phyloP scores from a whole-genome alignment of 2,329 filamentous ascomycete species.

The Bipolaris sorokiniana region DNA sequence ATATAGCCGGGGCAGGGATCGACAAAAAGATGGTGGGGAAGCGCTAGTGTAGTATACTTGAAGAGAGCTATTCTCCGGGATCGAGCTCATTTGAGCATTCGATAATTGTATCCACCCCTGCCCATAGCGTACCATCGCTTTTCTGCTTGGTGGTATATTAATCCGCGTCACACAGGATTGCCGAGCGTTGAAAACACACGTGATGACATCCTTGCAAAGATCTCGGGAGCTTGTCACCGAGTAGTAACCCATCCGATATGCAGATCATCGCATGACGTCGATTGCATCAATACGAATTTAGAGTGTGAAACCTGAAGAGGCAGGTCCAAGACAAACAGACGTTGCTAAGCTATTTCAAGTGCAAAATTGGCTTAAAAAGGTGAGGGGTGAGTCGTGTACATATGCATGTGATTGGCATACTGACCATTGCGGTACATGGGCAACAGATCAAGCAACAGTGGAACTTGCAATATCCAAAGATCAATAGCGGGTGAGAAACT shows the following conservation, averaged over 20 bases:
- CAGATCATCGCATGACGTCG: neutral
- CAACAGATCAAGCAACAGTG: neutral
- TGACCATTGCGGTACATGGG: neutral
- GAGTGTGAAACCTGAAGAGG: neutral
- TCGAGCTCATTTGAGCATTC: conserved; percentile 18
- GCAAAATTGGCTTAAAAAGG: neutral
- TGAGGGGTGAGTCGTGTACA: neutral
- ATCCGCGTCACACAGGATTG: neutral
- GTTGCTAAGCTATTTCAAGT: neutral
- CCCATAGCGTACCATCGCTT: neutral
- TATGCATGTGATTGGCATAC: neutral
- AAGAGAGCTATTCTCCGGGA: conserved; percentile 11
- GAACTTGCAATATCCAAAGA: neutral
- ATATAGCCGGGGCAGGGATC: conserved; percentile 17
- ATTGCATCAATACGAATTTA: neutral
- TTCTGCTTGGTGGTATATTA: conserved; percentile 1
- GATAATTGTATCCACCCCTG: conserved; percentile 11
- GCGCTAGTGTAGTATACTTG: conserved; percentile 15
- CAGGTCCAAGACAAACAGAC: neutral
- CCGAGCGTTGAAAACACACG: neutral
- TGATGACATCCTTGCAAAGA: neutral
- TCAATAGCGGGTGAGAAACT: neutral
- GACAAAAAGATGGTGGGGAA: conserved; percentile 24
- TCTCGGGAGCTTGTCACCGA: neutral
- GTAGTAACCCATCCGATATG: conserved; percentile 1